Base-by-base conservation (phyloP, 2,329 filamentous ascomycete species). In the Neonectria faginata region DNA sequence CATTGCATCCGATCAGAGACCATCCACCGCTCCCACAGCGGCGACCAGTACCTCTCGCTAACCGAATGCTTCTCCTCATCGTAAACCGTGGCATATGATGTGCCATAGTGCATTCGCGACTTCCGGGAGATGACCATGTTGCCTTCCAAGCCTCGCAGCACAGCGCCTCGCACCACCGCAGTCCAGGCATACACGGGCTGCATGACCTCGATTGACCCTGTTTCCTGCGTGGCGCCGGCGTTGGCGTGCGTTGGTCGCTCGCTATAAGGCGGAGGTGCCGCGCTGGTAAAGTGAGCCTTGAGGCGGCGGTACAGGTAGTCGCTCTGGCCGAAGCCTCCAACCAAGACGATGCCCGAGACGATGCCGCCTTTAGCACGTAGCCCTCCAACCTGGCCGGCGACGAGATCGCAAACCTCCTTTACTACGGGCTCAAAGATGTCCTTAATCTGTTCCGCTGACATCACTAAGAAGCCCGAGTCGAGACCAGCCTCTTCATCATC, bases 111-210 rank as follows among this genome's bases (percentile, higher is more conserved):
- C 85, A 90, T 92, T 68, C 92, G 85, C 52, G 90, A 89, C 76
- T 91, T 89, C 53, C 92, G 83, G 64, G 88, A 92, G 62, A 93
- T 88, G 7, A 94, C 92, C 86, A 94, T 92, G 75, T 89, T 93
- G 18, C 91, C 91, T 76, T 94, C 91, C 16, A 94, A 77, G 0
- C 92, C 92, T 53, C 91, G 83, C 57, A 94, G 78, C 9, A 94
- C 92, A 0, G 92, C 92, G 7, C 92, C 92, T 64, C 92, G 84
- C 5, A 94, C 91, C 2, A 94, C 91, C 0, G 91, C 91, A 8
- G 91, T 94, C 91, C 92, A 94, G 1, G 92, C 91, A 75, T 94
- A 92, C 57, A 94, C 85, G 0, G 91, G 91, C 78, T 95, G 92
- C 86, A 94, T 92, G 29, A 94, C 90, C 78, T 94, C 91, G 42